Conservation (phyloP, 2,329 filamentous ascomycete species). For the Emericellopsis atlantica region DNA sequence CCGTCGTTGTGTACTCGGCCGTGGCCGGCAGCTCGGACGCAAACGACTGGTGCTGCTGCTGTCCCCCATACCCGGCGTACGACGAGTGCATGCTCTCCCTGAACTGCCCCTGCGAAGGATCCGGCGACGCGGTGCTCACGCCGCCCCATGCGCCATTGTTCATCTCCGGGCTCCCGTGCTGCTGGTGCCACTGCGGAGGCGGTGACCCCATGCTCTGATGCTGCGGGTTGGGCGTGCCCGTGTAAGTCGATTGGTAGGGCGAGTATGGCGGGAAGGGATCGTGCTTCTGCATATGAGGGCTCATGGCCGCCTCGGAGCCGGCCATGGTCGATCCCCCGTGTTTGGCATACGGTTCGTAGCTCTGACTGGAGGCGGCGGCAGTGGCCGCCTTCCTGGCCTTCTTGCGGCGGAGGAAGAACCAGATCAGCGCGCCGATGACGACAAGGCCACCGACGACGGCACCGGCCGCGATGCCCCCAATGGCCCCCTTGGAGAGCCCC, state of each 20-base stretch:
- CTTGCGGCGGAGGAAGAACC: conserved; percentile 5
- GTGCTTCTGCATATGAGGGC: not conserved
- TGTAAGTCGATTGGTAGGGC: not conserved
- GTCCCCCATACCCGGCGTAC: not conserved
- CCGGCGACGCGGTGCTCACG: not conserved
- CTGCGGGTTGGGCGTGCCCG: not conserved
- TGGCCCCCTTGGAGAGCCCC: conserved; percentile 18
- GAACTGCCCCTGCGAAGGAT: not conserved
- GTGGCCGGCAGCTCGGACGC: not conserved
- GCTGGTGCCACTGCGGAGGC: not conserved
- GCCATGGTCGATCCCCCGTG: not conserved
- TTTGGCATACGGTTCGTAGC: conserved; percentile 1
- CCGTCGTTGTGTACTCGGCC: not conserved
- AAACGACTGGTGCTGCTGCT: not conserved
- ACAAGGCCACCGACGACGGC: conserved; percentile 16
- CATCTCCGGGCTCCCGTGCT: not conserved
- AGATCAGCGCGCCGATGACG: conserved; percentile 13
- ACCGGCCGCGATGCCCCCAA: conserved; percentile 23
- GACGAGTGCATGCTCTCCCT: not conserved
- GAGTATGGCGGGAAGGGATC: not conserved
- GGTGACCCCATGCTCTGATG: not conserved
- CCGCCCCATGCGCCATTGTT: not conserved
- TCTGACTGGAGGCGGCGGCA: not conserved
- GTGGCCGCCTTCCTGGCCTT: conserved; percentile 1
- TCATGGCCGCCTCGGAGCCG: not conserved